Evolutionary conservation across 306 rosid species (phyloP), one percentile per base, ranked within the genome.

Genomic region (Sphenostylis stenocarpa): DNA sequence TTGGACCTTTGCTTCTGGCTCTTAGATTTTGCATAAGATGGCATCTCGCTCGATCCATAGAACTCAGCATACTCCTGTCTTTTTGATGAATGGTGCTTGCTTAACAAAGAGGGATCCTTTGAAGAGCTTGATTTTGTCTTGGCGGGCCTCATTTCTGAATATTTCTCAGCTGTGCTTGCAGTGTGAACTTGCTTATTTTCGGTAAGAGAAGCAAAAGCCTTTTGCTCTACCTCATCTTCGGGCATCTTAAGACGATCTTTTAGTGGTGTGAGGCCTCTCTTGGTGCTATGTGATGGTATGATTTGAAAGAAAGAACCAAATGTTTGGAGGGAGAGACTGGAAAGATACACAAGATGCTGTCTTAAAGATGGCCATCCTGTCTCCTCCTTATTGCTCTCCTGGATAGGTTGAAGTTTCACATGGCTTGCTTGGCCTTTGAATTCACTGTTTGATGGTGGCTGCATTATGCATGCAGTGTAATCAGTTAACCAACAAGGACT

Each of bases 321-420:
- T 7, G 87, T 82, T 47, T 89, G 91, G 36, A 89, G 34, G 16
- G 87, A 88, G 45, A 89, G 60, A 86, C 90, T 92, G 49, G 84
- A 88, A 80, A 95, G 92, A 70, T 95, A 71, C 64, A 12, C 9
- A 89, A 39, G 12, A 63, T 89, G 92, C 65, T 86, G 97, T 55
- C 93, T 87, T 14, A 92, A 87, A 80, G 96, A 89, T 19, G 95
- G 96, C 98, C 96, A 90, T 76, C 96, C 93, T 0, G 91, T 93
- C 68, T 88, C 98, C 64, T 86, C 97, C 88, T 94, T 90, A 36
- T 65, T 45, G 56, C 21, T n/a, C n/a, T n/a, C n/a, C n/a, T n/a
- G n/a, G n/a, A n/a, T n/a, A n/a, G n/a, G n/a, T n/a, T n/a, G n/a
- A n/a, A n/a, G n/a, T n/a, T n/a, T n/a, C n/a, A n/a, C n/a, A n/a